Evolutionary conservation across 805 yeast species (phyloP).

Genomic region (Pichia phayaonensis): DNA sequence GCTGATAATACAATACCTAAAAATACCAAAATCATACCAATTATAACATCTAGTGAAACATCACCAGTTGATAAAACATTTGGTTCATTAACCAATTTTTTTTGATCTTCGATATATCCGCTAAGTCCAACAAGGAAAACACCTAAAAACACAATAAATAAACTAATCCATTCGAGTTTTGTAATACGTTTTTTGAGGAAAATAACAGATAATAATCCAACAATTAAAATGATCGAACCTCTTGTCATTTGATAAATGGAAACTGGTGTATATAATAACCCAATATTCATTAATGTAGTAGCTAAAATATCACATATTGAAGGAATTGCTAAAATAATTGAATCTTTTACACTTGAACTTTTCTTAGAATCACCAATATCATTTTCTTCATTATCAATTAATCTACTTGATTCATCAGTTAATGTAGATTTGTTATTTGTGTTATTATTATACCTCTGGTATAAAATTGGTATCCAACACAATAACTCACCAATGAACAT

Average conservation of each 20-base stretch:
- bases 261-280: constrained; percentile 66
- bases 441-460: neutral
- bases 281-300: constrained; percentile 72
- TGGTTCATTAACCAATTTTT: neutral
- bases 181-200: constrained; percentile 51
- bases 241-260: constrained; percentile 83
- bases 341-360: constrained; percentile 17
- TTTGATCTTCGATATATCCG: constrained; percentile 36
- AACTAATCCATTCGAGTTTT: constrained; percentile 59
- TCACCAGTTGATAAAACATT: neutral
- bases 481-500: constrained; percentile 70
- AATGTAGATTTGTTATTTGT: neutral
- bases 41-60: constrained; percentile 26
- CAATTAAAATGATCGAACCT: constrained; percentile 69
- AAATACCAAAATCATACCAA: constrained; percentile 54
- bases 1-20: constrained; percentile 65
- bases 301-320: constrained; percentile 65
- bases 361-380: constrained; percentile 3
- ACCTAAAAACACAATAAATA: constrained; percentile 59
- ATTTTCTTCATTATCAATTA: neutral
- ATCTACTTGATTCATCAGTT: neutral
- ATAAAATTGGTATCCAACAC: constrained; percentile 29
- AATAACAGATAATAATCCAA: constrained; percentile 59
- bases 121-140: constrained; percentile 67
- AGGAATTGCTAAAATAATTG: constrained; percentile 45